Evolutionary conservation across 345 rosid genomes (phyloP), one percentile per base, ranked within the genome.

Genomic region (Eucalyptus grandis): DNA sequence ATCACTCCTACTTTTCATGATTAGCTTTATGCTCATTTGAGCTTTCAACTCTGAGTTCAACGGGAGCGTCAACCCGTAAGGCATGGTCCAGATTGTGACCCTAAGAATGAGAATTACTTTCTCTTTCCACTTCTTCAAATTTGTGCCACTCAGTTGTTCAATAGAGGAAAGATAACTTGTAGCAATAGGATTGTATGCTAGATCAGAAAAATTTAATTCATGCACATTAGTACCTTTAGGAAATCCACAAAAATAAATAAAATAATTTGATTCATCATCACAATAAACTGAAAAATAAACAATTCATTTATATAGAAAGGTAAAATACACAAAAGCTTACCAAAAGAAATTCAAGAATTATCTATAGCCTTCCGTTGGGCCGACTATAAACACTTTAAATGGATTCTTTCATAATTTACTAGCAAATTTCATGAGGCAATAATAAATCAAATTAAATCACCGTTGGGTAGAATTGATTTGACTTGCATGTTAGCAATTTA

Each of bases 41-140:
- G 16, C 15, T 60, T 60, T 60, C 69, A 27, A 13, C 5, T 27
- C 0, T 27, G 31, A 60, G 69, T 60, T 27, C 69, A 60, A 13
- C 3, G 8, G 16, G 69, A 60, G 31, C 0, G 3, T 27, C 69
- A 60, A 27, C 69, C 1, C 16, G 0, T 13, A 27, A 60, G 7
- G 69, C 69, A 60, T 27, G 13, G 31, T 60, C 69, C 1, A 27
- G 6, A 27, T 60, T 13, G 7, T 60, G 69, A 60, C 31, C 16
- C 69, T 31, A 27, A 60, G 31, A 60, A 60, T 27, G 62, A 56
- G 62, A 56, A 9, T 24, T 24, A 24, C 13, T 27, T 60, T 3
- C 69, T 60, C 69, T 60, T 60, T 60, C 31, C 69, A 60, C 31
- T 60, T 60, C 31, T 27, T 27, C 4, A 60, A 60, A 11, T 60